phyloP scores from a whole-genome alignment of 805 yeast species.

The Cyberlindnera galapagoensis region DNA sequence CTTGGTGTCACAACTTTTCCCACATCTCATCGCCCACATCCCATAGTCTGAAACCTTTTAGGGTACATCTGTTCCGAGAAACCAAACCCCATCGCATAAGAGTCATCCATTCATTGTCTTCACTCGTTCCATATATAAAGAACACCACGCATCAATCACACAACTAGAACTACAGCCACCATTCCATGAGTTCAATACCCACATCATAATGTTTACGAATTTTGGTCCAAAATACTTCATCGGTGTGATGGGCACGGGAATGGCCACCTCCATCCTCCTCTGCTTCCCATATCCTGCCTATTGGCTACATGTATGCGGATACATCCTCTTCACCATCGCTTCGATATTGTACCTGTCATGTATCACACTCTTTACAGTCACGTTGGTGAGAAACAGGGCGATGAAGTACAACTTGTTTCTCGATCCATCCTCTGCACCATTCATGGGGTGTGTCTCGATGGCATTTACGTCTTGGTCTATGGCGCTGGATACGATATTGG shows the following conservation, averaged over 20 bases:
- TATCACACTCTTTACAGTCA: constrained; percentile 34
- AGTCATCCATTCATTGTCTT: too few species aligned
- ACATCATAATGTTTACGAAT: too few species aligned
- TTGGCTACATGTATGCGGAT: constrained; percentile 54
- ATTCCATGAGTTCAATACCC: too few species aligned
- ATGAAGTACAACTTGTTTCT: constrained; percentile 22
- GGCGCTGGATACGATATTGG: constrained; percentile 42
- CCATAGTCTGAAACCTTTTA: too few species aligned
- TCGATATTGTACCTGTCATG: constrained; percentile 39
- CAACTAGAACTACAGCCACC: too few species aligned
- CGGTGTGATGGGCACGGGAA: constrained; percentile 82
- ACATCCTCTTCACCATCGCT: constrained; percentile 58
- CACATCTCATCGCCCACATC: too few species aligned
- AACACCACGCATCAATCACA: too few species aligned
- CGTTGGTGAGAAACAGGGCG: constrained; percentile 23
- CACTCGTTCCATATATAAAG: too few species aligned
- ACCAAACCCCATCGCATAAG: too few species aligned
- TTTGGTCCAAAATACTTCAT: constrained; percentile 70
- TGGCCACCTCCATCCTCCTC: constrained; percentile 54
- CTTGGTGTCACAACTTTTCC: too few species aligned
- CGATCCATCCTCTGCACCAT: constrained; percentile 46
- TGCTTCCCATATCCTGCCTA: constrained; percentile 57
- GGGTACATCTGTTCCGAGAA: too few species aligned
- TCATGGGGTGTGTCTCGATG: constrained; percentile 79
- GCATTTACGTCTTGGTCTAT: constrained; percentile 63